phyloP scores from a whole-genome alignment of 306 rosid genomes.

The Citrullus mucosospermus region DNA sequence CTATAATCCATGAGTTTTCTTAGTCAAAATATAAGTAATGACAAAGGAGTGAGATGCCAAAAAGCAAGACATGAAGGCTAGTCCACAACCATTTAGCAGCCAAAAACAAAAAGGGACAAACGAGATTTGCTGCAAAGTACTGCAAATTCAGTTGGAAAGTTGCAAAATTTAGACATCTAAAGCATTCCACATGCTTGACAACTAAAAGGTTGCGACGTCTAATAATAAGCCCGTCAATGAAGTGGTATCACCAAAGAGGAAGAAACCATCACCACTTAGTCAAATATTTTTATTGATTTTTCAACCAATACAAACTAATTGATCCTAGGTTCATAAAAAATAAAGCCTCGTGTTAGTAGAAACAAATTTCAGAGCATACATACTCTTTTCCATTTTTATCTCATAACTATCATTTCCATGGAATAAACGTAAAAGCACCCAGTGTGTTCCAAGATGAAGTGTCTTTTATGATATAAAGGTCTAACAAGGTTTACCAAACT shows the following conservation, averaged over 20 bases:
- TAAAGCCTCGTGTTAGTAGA: background rate
- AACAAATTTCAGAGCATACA: background rate
- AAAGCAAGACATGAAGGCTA: background rate
- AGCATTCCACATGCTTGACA: no score
- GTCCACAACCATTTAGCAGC: background rate
- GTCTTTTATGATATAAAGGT: background rate
- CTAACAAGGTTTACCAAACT: background rate
- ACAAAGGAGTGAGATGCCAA: background rate
- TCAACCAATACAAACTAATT: background rate
- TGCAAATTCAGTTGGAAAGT: background rate
- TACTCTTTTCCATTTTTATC: background rate
- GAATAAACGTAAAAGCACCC: background rate
- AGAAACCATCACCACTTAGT: background rate
- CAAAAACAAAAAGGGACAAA: background rate
- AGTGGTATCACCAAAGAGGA: background rate
- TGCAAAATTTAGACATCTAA: background rate
- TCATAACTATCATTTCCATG: background rate
- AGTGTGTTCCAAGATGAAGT: background rate
- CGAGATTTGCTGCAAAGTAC: background rate
- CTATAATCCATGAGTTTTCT: background rate
- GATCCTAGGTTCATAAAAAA: background rate
- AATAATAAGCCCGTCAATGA: background rate
- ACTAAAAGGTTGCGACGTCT: background rate
- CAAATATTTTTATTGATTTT: background rate
- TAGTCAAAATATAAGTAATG: background rate